phyloP scores from a whole-genome alignment of 352 stramenopile species.

The Pythium scleroteichum region DNA sequence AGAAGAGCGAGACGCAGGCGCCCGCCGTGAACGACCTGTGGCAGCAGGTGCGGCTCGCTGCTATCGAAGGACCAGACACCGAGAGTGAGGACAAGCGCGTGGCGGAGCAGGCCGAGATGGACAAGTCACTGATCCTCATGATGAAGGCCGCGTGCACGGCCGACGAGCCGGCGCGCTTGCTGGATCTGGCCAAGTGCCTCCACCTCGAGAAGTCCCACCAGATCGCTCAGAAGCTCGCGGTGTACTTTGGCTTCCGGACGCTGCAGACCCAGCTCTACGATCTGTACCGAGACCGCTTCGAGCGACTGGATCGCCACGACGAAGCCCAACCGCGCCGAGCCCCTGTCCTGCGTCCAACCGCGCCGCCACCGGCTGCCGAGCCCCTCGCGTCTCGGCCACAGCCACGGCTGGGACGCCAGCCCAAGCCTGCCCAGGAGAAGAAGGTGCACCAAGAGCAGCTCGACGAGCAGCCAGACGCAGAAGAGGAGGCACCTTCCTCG shows the following conservation, averaged over 20 bases:
- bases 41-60: slow-evolving; percentile 61
- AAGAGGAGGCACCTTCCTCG: slow-evolving; percentile 19
- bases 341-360: background rate
- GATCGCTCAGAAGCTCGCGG: slow-evolving; percentile 82
- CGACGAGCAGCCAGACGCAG: no score
- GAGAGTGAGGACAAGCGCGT: slow-evolving; percentile 40
- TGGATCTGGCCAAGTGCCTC: slow-evolving; percentile 82
- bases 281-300: slow-evolving; percentile 66
- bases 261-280: slow-evolving; percentile 74
- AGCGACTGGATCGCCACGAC: slow-evolving; percentile 28
- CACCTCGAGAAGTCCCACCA: slow-evolving; percentile 81
- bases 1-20: slow-evolving; percentile 28
- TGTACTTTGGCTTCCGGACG: slow-evolving; percentile 75
- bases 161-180: slow-evolving; percentile 64
- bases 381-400: slow-evolving; percentile 26
- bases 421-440: slow-evolving; percentile 12
- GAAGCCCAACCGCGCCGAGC: background rate
- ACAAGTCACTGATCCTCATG: slow-evolving; percentile 83
- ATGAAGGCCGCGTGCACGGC: slow-evolving; percentile 76
- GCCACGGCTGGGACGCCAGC: slow-evolving; percentile 22
- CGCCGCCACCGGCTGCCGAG: background rate
- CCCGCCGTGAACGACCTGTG: slow-evolving; percentile 51
- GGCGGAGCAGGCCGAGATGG: slow-evolving; percentile 74
- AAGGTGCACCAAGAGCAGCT: no score
- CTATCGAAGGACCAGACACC: slow-evolving; percentile 33